A percentile compares a stretch with the other conserved stretches of the same genome.
These are phyloP conservation scores for Geotrichum cucujoidarum DNA, from an alignment of 1,139 yeast genomes.

Conservation along the genomic window DNA sequence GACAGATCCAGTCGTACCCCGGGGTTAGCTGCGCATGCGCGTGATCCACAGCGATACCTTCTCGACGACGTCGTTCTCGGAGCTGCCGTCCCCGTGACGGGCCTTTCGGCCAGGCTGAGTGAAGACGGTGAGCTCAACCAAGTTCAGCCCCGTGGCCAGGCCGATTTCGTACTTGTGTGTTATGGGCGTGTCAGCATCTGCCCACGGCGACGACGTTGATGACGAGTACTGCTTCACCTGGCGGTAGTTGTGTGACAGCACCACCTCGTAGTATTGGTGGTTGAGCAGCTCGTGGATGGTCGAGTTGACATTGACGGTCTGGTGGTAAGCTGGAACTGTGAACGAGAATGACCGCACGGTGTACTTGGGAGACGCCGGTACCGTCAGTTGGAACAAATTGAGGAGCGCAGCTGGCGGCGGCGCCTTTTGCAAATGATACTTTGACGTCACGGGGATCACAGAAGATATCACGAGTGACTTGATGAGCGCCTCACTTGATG, in stretches of 20 bases:
- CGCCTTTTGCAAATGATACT: slow-evolving; percentile 27
- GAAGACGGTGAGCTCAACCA: slow-evolving; percentile 26
- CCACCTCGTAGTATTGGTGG: slow-evolving; percentile 27
- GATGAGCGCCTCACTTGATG: slow-evolving; percentile 1
- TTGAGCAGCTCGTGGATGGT: slow-evolving; percentile 31
- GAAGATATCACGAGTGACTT: slow-evolving; percentile 27
- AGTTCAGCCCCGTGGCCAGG: slow-evolving; percentile 31
- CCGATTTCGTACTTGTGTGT: slow-evolving; percentile 29
- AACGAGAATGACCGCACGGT: slow-evolving; percentile 33
- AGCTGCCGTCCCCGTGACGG: slow-evolving; percentile 1
- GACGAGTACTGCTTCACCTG: slow-evolving; percentile 27
- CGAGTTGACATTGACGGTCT: slow-evolving; percentile 30
- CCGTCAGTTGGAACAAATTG: slow-evolving; percentile 32
- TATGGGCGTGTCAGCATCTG: slow-evolving; percentile 28
- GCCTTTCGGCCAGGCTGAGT: slow-evolving; percentile 1
- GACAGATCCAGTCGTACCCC: background rate
- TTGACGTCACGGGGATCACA: slow-evolving; percentile 26
- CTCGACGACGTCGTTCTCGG: background rate
- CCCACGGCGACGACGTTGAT: slow-evolving; percentile 29
- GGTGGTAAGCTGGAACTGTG: slow-evolving; percentile 34
- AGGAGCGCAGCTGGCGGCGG: slow-evolving; percentile 26
- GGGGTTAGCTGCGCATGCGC: background rate
- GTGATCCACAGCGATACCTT: slow-evolving; percentile 8
- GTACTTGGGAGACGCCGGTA: slow-evolving; percentile 33
- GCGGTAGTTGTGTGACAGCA: slow-evolving; percentile 27